Evolutionary conservation across 768 basidiomycete species (phyloP).

Genomic region (Tephrocybe sp.): DNA sequence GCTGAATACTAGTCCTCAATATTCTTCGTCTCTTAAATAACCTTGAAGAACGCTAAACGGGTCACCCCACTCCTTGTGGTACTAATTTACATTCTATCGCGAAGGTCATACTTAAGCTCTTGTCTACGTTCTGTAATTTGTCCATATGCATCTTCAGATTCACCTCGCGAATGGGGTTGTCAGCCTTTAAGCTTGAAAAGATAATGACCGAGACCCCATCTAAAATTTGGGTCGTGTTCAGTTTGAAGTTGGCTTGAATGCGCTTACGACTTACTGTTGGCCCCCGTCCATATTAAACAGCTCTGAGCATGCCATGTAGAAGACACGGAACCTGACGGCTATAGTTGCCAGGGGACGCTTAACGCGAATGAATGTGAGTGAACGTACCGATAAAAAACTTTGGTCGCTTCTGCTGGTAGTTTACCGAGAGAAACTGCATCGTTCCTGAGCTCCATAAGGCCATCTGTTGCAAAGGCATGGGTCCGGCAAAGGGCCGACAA

Average conservation of each 20-base stretch:
- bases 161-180: not conserved
- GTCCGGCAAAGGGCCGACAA: not conserved
- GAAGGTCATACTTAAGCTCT: not conserved
- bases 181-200: slow-evolving; percentile 40
- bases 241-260: slow-evolving; percentile 8
- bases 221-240: slow-evolving; percentile 19
- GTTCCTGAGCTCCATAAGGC: slow-evolving; percentile 44
- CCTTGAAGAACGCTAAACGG: slow-evolving; percentile 42
- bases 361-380: too few species aligned
- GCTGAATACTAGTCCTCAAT: slow-evolving; percentile 57
- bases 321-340: slow-evolving; percentile 54
- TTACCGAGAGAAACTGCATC: slow-evolving; percentile 48
- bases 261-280: slow-evolving; percentile 47
- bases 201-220: slow-evolving; percentile 59
- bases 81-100: not conserved
- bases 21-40: slow-evolving; percentile 81
- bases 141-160: not conserved
- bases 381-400: slow-evolving; percentile 52
- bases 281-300: slow-evolving; percentile 61
- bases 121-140: slow-evolving; percentile 8
- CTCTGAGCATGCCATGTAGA: slow-evolving; percentile 71
- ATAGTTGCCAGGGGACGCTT: too few species aligned
- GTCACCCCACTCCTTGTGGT: not conserved
- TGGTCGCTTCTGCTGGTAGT: slow-evolving; percentile 47
- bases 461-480: slow-evolving; percentile 34